phyloP scores from a whole-genome alignment of 345 rosid species.

The Salix arbutifolia region DNA sequence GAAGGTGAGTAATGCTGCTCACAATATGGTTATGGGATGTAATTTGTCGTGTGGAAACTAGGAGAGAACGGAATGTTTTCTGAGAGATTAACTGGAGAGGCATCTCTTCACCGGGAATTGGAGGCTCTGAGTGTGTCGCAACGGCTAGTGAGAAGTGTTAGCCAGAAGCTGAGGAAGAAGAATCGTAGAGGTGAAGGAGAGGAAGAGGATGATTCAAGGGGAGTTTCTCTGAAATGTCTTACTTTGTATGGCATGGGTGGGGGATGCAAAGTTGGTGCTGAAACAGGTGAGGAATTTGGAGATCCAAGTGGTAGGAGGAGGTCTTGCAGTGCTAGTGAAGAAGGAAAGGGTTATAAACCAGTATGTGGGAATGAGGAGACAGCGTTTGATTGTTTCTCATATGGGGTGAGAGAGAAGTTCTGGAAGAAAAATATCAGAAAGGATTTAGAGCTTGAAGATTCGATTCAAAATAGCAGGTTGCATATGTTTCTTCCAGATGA shows the following conservation, averaged over 20 bases:
- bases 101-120: slow-evolving; percentile 52
- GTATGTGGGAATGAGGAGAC: slow-evolving; percentile 69
- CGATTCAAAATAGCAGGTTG: slow-evolving; percentile 45
- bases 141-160: slow-evolving; percentile 68
- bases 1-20: background rate
- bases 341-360: slow-evolving; percentile 52
- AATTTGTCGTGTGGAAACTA: slow-evolving; percentile 8
- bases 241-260: slow-evolving; percentile 68
- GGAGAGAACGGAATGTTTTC: slow-evolving; percentile 39
- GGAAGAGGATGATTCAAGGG: slow-evolving; percentile 46
- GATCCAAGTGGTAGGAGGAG: slow-evolving; percentile 70
- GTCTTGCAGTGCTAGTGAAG: slow-evolving; percentile 72
- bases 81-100: slow-evolving; percentile 47
- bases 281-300: slow-evolving; percentile 68
- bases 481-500: slow-evolving; percentile 82
- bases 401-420: slow-evolving; percentile 77
- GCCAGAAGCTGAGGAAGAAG: slow-evolving; percentile 71
- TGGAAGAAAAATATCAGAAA: slow-evolving; percentile 69
- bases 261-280: slow-evolving; percentile 96
- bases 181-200: slow-evolving; percentile 43
- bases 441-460: slow-evolving; percentile 38
- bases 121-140: slow-evolving; percentile 69
- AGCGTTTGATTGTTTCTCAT: slow-evolving; percentile 78
- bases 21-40: slow-evolving; percentile 18
- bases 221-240: slow-evolving; percentile 67